Conservation (phyloP, 768 basidiomycete genomes). For the Boletus rufocinnamomeus region DNA sequence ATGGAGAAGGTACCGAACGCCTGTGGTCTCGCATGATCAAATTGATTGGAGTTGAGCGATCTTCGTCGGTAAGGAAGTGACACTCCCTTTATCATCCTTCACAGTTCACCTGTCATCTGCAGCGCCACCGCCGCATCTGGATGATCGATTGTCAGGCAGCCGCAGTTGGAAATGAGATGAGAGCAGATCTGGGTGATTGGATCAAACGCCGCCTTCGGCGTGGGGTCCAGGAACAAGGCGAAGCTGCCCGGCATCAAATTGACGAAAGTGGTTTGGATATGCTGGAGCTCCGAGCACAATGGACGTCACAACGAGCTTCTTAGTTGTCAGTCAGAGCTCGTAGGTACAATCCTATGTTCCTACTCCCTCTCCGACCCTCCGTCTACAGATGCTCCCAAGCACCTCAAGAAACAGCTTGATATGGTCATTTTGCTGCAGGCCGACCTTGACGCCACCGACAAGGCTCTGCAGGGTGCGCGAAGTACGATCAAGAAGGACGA, state of each 20-base stretch:
- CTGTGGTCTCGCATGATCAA: constrained; percentile 7
- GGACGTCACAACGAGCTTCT: not conserved
- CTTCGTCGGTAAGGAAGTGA: not conserved
- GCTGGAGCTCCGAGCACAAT: not conserved
- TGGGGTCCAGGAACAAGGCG: constrained; percentile 17
- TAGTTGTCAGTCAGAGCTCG: not conserved
- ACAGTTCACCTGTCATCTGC: not conserved
- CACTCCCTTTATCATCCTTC: not conserved
- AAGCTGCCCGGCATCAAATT: constrained; percentile 10
- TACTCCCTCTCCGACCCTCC: not conserved
- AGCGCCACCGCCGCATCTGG: not conserved
- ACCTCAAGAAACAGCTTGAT: not conserved
- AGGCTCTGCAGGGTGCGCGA: not conserved
- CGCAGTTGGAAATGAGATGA: constrained; percentile 33
- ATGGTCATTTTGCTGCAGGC: not conserved
- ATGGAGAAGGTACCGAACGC: too few species aligned
- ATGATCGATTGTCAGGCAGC: not conserved
- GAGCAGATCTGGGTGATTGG: too few species aligned
- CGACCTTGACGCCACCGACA: not conserved
- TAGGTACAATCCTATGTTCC: not conserved
- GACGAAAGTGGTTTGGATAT: not conserved
- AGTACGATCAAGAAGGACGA: not conserved
- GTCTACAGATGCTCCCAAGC: not conserved
- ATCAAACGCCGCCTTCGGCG: constrained; percentile 23
- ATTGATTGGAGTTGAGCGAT: not conserved